phyloP scores from a whole-genome alignment of 805 yeast species.

The fission yeast (Schizosaccharomyces pombe) region DNA sequence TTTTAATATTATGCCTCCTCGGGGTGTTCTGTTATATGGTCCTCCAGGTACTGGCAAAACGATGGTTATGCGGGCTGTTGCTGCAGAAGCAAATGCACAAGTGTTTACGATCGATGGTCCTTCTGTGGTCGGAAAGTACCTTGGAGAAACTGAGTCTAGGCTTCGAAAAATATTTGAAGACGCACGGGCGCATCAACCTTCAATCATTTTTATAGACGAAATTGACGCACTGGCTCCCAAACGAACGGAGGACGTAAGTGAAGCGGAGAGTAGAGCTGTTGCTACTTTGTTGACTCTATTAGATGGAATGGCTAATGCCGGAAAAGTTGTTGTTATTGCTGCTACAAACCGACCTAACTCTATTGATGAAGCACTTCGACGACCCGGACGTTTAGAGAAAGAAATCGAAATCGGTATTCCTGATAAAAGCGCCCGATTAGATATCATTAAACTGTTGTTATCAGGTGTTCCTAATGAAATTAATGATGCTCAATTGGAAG shows the following conservation, averaged over 20 bases:
- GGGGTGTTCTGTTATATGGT: conserved; percentile 84
- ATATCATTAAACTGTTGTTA: conserved; percentile 45
- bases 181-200: conserved; percentile 67
- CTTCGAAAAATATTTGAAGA: conserved; percentile 65
- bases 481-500: conserved; percentile 29
- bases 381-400: conserved; percentile 78
- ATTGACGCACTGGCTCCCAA: conserved; percentile 79
- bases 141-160: conserved; percentile 82
- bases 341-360: conserved; percentile 53
- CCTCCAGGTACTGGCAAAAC: conserved; percentile 97
- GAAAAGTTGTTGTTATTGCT: conserved; percentile 42
- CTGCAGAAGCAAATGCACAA: conserved; percentile 56
- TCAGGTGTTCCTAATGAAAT: conserved; percentile 31
- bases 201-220: conserved; percentile 76
- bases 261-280: conserved; percentile 72
- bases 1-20: conserved; percentile 78
- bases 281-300: conserved; percentile 64
- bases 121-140: conserved; percentile 69
- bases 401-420: conserved; percentile 86
- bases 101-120: conserved; percentile 74
- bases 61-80: conserved; percentile 61
- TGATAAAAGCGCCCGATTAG: conserved; percentile 53
- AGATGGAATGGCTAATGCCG: conserved; percentile 31
- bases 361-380: conserved; percentile 46
- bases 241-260: conserved; percentile 56